A percentile compares a stretch with the other conserved stretches of the same genome.
Evolutionary conservation across 805 yeast species (phyloP).

Genomic region (Saccharomycopsis malanga): DNA sequence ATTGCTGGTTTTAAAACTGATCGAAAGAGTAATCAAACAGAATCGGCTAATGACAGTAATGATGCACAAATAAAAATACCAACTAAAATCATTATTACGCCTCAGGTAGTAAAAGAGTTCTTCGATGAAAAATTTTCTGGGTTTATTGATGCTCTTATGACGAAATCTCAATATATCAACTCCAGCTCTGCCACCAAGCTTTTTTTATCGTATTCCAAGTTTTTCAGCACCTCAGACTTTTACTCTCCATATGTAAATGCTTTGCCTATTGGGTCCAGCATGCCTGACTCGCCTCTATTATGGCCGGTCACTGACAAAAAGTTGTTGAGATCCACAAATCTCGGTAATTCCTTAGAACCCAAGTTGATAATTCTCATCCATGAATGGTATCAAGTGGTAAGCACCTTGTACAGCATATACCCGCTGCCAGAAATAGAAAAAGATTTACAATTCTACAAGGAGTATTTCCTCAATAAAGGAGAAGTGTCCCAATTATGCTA

Average conservation of each 20-base stretch:
- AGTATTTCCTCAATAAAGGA: constrained; percentile 3
- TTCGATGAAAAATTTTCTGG: constrained; percentile 4
- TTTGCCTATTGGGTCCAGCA: constrained; percentile 14
- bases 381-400: constrained; percentile 18
- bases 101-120: neutral
- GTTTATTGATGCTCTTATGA: neutral
- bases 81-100: constrained; percentile 6
- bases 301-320: constrained; percentile 14
- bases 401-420: too few species aligned
- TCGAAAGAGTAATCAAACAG: neutral
- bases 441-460: neutral
- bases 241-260: constrained; percentile 5
- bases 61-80: constrained; percentile 23
- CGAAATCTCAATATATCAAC: constrained; percentile 1
- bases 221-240: neutral
- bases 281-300: constrained; percentile 18
- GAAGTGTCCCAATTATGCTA: constrained; percentile 3
- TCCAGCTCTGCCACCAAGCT: constrained; percentile 14
- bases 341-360: constrained; percentile 9
- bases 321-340: constrained; percentile 13
- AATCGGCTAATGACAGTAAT: constrained; percentile 26
- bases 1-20: constrained; percentile 28
- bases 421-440: neutral
- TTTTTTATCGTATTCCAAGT: constrained; percentile 4
- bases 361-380: constrained; percentile 11